Conservation (phyloP, 2,329 filamentous ascomycete genomes). For the Calonectria pseudoturangicola region DNA sequence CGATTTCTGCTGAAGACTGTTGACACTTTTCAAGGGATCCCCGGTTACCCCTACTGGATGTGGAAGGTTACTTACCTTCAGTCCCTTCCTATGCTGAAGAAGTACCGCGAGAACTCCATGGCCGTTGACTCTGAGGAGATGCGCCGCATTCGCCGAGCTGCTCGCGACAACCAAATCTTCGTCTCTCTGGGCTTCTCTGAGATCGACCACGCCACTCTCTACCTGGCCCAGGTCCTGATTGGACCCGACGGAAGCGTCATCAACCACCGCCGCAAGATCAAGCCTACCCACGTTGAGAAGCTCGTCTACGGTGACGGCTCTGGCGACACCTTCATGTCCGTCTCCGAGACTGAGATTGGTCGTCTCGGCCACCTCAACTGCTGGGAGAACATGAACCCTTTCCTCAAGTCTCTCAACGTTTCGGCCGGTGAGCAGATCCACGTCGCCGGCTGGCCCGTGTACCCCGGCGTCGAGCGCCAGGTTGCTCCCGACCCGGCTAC, state of each 20-base stretch:
- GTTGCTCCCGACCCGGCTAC: slow-evolving; percentile 52
- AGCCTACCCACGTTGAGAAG: slow-evolving; percentile 69
- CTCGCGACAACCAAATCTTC: slow-evolving; percentile 65
- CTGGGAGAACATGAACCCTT: slow-evolving; percentile 70
- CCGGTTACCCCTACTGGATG: slow-evolving; percentile 71
- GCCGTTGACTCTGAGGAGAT: slow-evolving; percentile 64
- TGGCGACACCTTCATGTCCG: slow-evolving; percentile 70
- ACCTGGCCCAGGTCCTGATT: slow-evolving; percentile 72
- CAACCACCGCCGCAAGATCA: slow-evolving; percentile 69
- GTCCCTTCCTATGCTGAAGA: slow-evolving; percentile 58
- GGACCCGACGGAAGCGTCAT: slow-evolving; percentile 66
- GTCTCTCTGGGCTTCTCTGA: slow-evolving; percentile 71
- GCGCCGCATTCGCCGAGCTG: slow-evolving; percentile 62
- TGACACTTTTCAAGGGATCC: slow-evolving; percentile 61
- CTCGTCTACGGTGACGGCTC: slow-evolving; percentile 73
- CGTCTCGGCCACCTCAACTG: slow-evolving; percentile 73
- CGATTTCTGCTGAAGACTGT: neutral
- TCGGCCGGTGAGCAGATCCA: slow-evolving; percentile 56
- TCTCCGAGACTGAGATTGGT: slow-evolving; percentile 69
- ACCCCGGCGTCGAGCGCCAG: slow-evolving; percentile 49
- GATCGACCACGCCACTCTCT: slow-evolving; percentile 65
- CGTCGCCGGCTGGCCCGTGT: slow-evolving; percentile 56
- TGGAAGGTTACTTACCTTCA: slow-evolving; percentile 58
- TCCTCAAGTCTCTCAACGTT: slow-evolving; percentile 54
- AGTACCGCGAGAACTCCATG: slow-evolving; percentile 62